A percentile compares a stretch with the other conserved stretches of the same genome.
Evolutionary conservation across 2,329 filamentous ascomycete species (phyloP).

Genomic region (Colletotrichum sansevieriae): DNA sequence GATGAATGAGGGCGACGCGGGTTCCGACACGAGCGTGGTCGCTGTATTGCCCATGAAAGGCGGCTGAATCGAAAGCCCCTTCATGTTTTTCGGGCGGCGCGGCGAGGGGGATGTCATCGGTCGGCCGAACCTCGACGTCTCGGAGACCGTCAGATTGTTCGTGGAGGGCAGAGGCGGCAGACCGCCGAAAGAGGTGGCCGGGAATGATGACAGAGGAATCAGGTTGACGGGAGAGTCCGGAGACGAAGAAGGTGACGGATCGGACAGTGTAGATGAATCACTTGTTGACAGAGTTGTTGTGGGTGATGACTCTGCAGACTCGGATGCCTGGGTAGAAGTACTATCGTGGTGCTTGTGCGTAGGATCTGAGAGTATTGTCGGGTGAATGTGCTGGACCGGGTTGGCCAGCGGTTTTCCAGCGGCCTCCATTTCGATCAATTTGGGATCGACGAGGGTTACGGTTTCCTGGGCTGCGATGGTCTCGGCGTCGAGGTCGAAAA

Average conservation of each 20-base stretch:
- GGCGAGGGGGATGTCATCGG: constrained; percentile 78
- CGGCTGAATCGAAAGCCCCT: constrained; percentile 83
- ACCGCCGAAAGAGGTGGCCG: constrained; percentile 68
- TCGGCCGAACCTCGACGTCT: constrained; percentile 58
- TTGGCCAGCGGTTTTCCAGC: constrained; percentile 54
- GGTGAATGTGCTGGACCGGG: constrained; percentile 53
- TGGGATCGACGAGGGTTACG: constrained; percentile 67
- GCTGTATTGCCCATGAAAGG: constrained; percentile 63
- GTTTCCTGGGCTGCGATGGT: constrained; percentile 66
- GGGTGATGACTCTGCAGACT: constrained; percentile 93
- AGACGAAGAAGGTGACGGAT: constrained; percentile 91
- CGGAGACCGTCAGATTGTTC: constrained; percentile 62
- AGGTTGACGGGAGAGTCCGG: constrained; percentile 88
- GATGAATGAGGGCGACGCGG: constrained; percentile 82
- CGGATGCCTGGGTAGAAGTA: constrained; percentile 82
- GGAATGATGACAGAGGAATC: constrained; percentile 77
- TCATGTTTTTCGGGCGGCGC: constrained; percentile 83
- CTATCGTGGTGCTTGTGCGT: constrained; percentile 81
- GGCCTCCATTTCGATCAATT: constrained; percentile 62
- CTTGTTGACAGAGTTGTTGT: constrained; percentile 94
- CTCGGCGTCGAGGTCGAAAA: constrained; percentile 75
- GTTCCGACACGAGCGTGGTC: constrained; percentile 67
- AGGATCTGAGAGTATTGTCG: constrained; percentile 58
- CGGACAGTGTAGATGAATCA: constrained; percentile 89
- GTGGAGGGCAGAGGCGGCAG: constrained; percentile 54